A percentile compares a stretch with the other conserved stretches of the same genome.
Evolutionary conservation across 306 rosid genomes (phyloP).

Genomic region (Mucuna pruriens): DNA sequence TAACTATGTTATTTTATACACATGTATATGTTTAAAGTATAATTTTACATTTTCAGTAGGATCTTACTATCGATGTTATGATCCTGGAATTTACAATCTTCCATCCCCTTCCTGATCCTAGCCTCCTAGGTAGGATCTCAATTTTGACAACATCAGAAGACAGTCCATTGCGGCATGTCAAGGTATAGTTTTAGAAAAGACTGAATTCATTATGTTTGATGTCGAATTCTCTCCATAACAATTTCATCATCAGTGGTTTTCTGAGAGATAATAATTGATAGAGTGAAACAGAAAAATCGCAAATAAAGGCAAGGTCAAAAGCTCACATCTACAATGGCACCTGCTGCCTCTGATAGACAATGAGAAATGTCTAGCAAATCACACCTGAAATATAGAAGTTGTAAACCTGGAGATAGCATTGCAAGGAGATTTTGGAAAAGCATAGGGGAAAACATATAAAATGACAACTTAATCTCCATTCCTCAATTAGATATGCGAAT

Average conservation of each 20-base stretch:
- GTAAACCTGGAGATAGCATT: background rate
- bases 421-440: background rate
- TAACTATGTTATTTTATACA: background rate
- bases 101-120: background rate
- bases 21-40: background rate
- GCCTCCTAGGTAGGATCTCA: background rate
- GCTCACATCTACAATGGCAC: slow-evolving; percentile 87
- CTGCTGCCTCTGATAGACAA: slow-evolving; percentile 77
- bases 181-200: background rate
- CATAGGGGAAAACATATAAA: background rate
- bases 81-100: background rate
- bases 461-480: background rate
- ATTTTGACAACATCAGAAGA: background rate
- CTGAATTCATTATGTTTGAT: background rate
- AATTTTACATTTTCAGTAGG: background rate
- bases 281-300: background rate
- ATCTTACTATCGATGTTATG: background rate
- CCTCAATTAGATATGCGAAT: background rate
- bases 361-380: slow-evolving; percentile 91
- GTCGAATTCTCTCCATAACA: background rate
- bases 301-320: background rate
- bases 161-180: background rate
- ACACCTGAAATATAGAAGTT: slow-evolving; percentile 53
- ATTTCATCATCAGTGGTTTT: background rate
- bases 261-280: background rate